A percentile compares a stretch with the other conserved stretches of the same genome.
Conservation (phyloP, 192 early-diverging fungal species). For the Physocladia obscura region DNA sequence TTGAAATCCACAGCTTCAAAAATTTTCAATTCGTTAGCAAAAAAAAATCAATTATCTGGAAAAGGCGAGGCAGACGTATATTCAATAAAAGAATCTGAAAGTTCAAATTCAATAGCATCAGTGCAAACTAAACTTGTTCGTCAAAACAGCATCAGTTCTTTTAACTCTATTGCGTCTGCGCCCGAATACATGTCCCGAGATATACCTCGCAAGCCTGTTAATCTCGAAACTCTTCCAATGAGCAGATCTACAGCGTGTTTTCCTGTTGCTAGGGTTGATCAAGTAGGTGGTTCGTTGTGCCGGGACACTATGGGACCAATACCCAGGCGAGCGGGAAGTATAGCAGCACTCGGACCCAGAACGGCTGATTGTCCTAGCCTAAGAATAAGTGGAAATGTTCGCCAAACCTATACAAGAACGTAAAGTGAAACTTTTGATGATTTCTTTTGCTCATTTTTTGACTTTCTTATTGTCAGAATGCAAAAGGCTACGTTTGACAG, state of each 20-base stretch:
- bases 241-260: no score
- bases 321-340: neutral
- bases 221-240: neutral
- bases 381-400: neutral
- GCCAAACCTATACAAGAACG: conserved; percentile 17
- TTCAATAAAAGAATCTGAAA: neutral
- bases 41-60: neutral
- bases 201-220: neutral
- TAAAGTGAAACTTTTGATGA: neutral
- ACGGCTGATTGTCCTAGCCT: neutral
- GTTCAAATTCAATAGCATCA: neutral
- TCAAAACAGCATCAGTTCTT: neutral
- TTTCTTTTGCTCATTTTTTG: neutral
- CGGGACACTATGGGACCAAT: conserved; percentile 1
- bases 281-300: neutral
- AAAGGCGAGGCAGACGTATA: neutral
- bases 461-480: neutral
- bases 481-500: no score
- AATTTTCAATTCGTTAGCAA: conserved; percentile 1
- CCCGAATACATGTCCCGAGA: conserved; percentile 12
- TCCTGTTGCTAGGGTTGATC: neutral
- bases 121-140: neutral
- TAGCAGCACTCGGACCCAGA: neutral
- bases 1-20: conserved; percentile 18
- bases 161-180: neutral